Base-by-base conservation (phyloP, 441 rosid genomes). In the Adansonia gregorii region DNA sequence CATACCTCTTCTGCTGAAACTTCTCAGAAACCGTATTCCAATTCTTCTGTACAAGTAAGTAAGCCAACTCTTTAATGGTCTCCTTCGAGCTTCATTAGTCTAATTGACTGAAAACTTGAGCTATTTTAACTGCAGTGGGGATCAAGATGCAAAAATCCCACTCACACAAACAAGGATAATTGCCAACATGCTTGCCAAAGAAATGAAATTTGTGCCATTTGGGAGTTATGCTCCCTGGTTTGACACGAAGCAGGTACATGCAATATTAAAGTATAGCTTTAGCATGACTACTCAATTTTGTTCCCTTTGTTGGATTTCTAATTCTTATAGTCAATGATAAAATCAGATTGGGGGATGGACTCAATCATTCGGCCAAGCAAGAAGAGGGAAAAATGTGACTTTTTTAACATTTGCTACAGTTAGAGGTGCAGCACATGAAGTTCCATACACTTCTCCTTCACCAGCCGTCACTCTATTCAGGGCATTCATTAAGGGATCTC, bases 151-250 rank as follows among this genome's bases (percentile, higher is more conserved):
- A 14, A 49, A 69, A 14, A 69, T 49, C 59, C 59, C 59, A 69
- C n/a, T 69, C 49, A 49, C 73, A 14, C 59, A 49, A 69, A 69
- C 73, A 19, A 67, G 35, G 71, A 65, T 65, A 39, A 65, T 39
- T n/a, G 69, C 49, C 49, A 65, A 65, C 69, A 65, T 65, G 69
- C 46, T 65, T n/a, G 69, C 14, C 12, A 65, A 65, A 39, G 69
- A 65, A 39, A 65, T 65, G 69, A 39, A 65, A 8, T n/a, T 7
- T n/a, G 69, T 65, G 24, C 2, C 49, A 65, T 65, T 39, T 17
- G 69, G 69, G 20, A 65, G n/a, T 19, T 65, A 65, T 65, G 69
- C 49, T 7, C 69, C 69, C 48, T 65, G 69, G 69, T 65, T 39
- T 65, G 49, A 65, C 69, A 65, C 46, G 4, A 65, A 39, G 24